phyloP scores from a whole-genome alignment of 2,329 filamentous ascomycete genomes.

The Colletotrichum sp. region DNA sequence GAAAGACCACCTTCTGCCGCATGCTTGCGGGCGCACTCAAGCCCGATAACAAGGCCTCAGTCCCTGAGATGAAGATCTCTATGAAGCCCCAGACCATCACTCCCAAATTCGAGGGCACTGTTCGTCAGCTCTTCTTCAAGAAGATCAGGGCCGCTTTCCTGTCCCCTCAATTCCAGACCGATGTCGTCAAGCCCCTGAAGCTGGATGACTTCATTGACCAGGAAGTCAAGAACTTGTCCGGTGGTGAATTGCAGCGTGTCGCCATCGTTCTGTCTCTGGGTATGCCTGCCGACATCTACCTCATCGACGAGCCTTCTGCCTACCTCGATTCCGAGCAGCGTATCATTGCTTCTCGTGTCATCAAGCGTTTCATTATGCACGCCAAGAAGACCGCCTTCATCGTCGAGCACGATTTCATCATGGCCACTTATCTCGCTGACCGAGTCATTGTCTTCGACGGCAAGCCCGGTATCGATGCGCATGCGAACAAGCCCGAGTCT shows the following conservation, averaged over 20 bases:
- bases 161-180: slow-evolving; percentile 97
- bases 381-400: slow-evolving; percentile 99
- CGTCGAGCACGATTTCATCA: slow-evolving; percentile 99
- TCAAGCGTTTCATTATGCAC: slow-evolving; percentile 99
- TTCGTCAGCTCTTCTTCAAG: slow-evolving; percentile 99
- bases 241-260: slow-evolving; percentile 99
- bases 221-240: slow-evolving; percentile 98
- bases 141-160: slow-evolving; percentile 98
- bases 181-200: slow-evolving; percentile 99
- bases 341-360: slow-evolving; percentile 95
- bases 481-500: slow-evolving; percentile 89
- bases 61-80: slow-evolving; percentile 95
- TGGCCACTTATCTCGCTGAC: slow-evolving; percentile 80
- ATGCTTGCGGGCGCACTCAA: slow-evolving; percentile 93
- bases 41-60: slow-evolving; percentile 78
- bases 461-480: slow-evolving; percentile 84
- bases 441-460: slow-evolving; percentile 99
- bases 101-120: slow-evolving; percentile 95
- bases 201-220: slow-evolving; percentile 99
- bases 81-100: slow-evolving; percentile 99
- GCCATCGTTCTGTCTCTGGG: slow-evolving; percentile 97
- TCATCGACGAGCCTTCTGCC: slow-evolving; percentile 96
- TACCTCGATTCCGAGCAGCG: slow-evolving; percentile 99
- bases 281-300: slow-evolving; percentile 94
- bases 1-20: slow-evolving; percentile 98